Evolutionary conservation across 1,284 basidiomycete genomes (phyloP).

Genomic region (Trichosporon inkin): DNA sequence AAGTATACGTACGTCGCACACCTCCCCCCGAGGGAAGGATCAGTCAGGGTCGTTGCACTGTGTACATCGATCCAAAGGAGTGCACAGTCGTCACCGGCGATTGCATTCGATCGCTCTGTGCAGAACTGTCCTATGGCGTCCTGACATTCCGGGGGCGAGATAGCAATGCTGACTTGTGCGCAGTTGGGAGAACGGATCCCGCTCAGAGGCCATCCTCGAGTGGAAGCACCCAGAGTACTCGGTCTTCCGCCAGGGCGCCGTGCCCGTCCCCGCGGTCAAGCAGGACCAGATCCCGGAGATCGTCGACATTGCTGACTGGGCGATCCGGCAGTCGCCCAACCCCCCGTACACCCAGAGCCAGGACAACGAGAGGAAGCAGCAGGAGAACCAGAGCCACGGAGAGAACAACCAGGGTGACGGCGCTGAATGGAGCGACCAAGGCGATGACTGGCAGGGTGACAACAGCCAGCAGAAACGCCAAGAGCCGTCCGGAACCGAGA

Average conservation of each 20-base stretch:
- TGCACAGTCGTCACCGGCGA: background rate
- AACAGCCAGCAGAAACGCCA: conserved; percentile 11
- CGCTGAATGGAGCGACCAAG: background rate
- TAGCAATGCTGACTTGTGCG: background rate
- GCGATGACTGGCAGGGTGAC: background rate
- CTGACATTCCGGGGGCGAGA: background rate
- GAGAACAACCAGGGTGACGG: too few relatives aligned
- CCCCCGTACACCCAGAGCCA: background rate
- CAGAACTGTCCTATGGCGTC: background rate
- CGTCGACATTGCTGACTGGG: conserved; percentile 53
- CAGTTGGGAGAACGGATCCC: conserved; percentile 81
- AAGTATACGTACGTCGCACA: conserved; percentile 10
- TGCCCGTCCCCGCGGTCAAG: conserved; percentile 46
- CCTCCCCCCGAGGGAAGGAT: background rate
- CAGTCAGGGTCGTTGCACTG: background rate
- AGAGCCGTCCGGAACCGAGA: background rate
- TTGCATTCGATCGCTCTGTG: background rate
- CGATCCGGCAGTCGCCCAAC: conserved; percentile 38
- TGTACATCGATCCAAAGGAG: too few relatives aligned
- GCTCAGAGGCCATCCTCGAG: conserved; percentile 66
- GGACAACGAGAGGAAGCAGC: background rate
- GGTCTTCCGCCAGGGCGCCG: conserved; percentile 51
- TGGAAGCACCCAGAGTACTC: conserved; percentile 61
- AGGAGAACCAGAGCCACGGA: background rate
- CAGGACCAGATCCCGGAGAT: conserved; percentile 56